Evolutionary conservation across 768 basidiomycete genomes (phyloP).

Genomic region (Paxillus involutus): DNA sequence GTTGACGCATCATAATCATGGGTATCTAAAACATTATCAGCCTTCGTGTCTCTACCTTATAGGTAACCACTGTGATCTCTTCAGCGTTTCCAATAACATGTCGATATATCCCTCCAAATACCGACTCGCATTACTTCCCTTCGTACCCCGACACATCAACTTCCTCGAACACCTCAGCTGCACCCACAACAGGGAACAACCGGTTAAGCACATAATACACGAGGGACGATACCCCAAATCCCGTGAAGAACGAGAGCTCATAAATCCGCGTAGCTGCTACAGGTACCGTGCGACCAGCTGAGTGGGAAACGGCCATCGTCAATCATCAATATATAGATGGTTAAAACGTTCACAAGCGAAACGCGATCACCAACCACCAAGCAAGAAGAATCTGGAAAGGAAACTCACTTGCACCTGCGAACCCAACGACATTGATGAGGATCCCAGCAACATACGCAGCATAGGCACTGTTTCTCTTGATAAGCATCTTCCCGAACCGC

Average conservation of each 20-base stretch:
- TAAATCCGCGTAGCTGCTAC: conserved; percentile 72
- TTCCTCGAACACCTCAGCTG: conserved; percentile 49
- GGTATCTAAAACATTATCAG: background rate
- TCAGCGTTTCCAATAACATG: no score
- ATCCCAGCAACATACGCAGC: conserved; percentile 72
- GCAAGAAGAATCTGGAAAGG: no score
- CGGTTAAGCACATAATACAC: conserved; percentile 61
- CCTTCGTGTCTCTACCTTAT: background rate
- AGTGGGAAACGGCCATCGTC: background rate
- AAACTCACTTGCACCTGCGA: conserved; percentile 67
- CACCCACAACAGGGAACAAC: conserved; percentile 60
- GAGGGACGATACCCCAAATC: conserved; percentile 66
- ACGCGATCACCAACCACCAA: background rate
- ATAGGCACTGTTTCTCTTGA: conserved; percentile 46
- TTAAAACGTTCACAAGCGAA: background rate
- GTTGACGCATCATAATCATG: no score
- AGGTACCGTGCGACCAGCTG: conserved; percentile 61
- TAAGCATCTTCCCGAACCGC: background rate
- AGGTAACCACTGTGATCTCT: background rate
- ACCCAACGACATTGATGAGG: conserved; percentile 80
- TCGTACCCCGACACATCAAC: conserved; percentile 46
- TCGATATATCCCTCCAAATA: no score
- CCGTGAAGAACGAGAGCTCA: conserved; percentile 82
- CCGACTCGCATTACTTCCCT: background rate
- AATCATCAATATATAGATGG: background rate